Evolutionary conservation across 306 rosid genomes (phyloP).

Genomic region (Malus orientalis): DNA sequence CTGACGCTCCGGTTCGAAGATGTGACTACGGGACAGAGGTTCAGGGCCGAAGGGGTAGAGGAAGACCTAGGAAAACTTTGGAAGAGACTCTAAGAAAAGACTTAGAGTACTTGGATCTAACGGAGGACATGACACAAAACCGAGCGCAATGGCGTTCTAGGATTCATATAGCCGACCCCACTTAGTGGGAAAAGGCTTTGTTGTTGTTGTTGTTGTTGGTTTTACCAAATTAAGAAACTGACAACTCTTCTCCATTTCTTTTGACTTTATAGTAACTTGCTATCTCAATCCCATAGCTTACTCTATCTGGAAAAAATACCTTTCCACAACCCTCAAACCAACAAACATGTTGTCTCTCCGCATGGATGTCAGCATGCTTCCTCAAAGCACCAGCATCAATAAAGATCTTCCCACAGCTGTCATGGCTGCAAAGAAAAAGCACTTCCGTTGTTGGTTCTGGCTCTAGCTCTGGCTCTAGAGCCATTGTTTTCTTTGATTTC

Average conservation of each 20-base stretch:
- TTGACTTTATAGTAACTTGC: not conserved
- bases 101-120: too few species aligned
- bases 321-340: conserved; percentile 92
- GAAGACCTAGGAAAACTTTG: too few species aligned
- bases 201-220: too few species aligned
- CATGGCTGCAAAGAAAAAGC: conserved; percentile 94
- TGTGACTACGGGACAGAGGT: too few species aligned
- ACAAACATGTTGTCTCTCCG: conserved; percentile 86
- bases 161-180: too few species aligned
- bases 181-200: too few species aligned
- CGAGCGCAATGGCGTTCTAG: too few species aligned
- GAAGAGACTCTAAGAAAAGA: too few species aligned
- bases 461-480: conserved; percentile 87
- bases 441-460: conserved; percentile 98
- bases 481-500: conserved; percentile 53
- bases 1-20: too few species aligned
- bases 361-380: conserved; percentile 97
- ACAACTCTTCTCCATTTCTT: not conserved
- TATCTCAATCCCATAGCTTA: not conserved
- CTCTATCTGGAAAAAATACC: conserved; percentile 29
- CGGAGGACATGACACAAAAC: too few species aligned
- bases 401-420: conserved; percentile 92
- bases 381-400: conserved; percentile 97
- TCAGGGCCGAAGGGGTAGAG: too few species aligned
- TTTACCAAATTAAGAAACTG: not conserved